Base-by-base conservation (phyloP, 805 yeast species). In the Vanderwaltozyma tropicalis region DNA sequence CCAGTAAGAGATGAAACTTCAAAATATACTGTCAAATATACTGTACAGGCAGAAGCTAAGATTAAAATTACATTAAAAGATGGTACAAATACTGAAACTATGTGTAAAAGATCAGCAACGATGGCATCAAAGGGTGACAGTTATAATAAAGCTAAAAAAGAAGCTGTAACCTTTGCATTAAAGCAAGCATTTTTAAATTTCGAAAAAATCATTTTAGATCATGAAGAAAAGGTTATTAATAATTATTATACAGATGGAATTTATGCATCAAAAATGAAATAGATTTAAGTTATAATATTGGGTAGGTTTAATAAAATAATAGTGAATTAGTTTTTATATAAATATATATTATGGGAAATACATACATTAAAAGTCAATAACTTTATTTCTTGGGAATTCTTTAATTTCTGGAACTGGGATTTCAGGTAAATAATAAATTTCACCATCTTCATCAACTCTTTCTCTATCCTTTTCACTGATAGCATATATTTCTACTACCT, bases 391-490 rank as follows among this genome's bases (percentile, higher is more conserved):
- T 13, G 84, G 78, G 62, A 84, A 83, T 8, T 72, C 80, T 31
- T 66, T 66, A 42, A 85, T 72, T 11, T 49, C 59, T 1, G 95
- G 95, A 18, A 69, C 67, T 1, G 89, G 86, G 28, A 80, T 80
- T 55, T 78, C 89, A 9, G 83, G 84, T 25, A 84, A 69, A 43
- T 74, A 68, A 50, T 85, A 89, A 10, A 84, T 72, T 45, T 81
- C 78, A 1, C 97, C 97, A 43, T 84, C 75, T 28, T 88, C 96
- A 56, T 88, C 89, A 40, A 82, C 63, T 60, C 97, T 75, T 61
- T 86, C 94, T 48, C 96, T 71, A 50, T 88, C 96, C 47, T 74
- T 74, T 49, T 86, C 95, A 46, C 83, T 79, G 58, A 87, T 76
- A 32, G 71, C 66, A 63, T 82, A 89, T 18, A 92, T 83, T 59